Evolutionary conservation across 495 filamentous ascomycete genomes (phyloP), one percentile per base, ranked within the genome.

Genomic region (Aspergillus incahuasiensis): DNA sequence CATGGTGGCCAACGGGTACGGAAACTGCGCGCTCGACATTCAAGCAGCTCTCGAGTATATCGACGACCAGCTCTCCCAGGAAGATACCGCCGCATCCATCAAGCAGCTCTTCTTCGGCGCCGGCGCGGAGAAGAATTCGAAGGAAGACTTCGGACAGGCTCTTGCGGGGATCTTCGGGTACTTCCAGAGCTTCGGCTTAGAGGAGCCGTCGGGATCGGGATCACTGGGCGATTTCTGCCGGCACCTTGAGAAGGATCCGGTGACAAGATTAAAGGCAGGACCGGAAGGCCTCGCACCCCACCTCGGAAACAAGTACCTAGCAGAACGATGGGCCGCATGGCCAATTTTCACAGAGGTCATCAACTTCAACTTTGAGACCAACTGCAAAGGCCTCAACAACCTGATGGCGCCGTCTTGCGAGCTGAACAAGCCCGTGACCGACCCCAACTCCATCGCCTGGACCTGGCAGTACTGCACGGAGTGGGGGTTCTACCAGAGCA

Each of bases 381-480:
- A 79, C 43, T 71, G 76, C 49, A 71, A 67, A 18, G 54, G 66
- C 15, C 63, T 76, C 3, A 66, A 80, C 42, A 32, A 49, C 5
- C 58, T 57, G 11, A 11, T 45, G 12, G 58, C 61, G 0, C 57
- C 67, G 0, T 62, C 70, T 1, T 84, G 81, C 58, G 55, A 68
- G 15, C 55, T 84, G 30, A 68, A 72, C 25, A 61, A 67, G n/a
- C 52, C 50, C 5, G 60, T 68, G 30, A 59, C 59, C 16, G 71
- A 77, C 18, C 61, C 76, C 0, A 65, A 68, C 40, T 52, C 57
- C 8, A 76, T 83, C 48, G 68, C 71, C 48, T 86, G 82, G 82
- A 76, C 66, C 7, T 86, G 81, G 81, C 80, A 84, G 60, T 82
- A 79, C 59, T 85, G 82, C 65, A 79, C 79, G 11, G 76, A 84